Evolutionary conservation across 108 stramenopile species (phyloP), one percentile per base, ranked within the genome.

Genomic region (Cyclotella baltica): DNA sequence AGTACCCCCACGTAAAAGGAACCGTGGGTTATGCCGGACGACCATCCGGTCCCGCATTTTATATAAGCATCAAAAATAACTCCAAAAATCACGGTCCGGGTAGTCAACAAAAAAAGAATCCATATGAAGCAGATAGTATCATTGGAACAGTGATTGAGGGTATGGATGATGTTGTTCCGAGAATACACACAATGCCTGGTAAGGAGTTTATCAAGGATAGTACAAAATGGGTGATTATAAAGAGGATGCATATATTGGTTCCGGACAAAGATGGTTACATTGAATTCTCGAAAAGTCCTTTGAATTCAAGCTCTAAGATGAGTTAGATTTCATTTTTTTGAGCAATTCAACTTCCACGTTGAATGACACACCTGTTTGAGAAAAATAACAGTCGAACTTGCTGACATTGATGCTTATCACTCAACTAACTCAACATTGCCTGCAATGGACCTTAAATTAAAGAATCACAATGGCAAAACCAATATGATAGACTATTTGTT

Each of bases 61-160:
- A 96, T 57, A 83, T 95, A 19, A 80, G 73, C 47, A 94, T 92
- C 47, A 25, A 68, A 58, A 80, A 96, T 77, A 96, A 95, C 68
- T 75, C 86, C n/a, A 27, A 63, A 20, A 90, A 90, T 70, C 96
- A 96, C 56, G 96, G 93, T 30, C 93, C 91, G 1, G 93, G 93
- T 48, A 79, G 82, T 9, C 93, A 94, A 65, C 93, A 94, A 72
- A 68, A 87, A n/a, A 59, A 87, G 11, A 93, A 94, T 71, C 93
- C 93, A 11, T 85, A 94, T 53, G 97, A 98, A 83, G 96, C 97
- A 23, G 96, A 98, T 85, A 70, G 90, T 65, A 83, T 88, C 55
- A 96, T 98, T 72, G 97, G 95, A 22, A 89, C 63, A 36, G 85
- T 95, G 4, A 83, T 94, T 5, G 40, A 86, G 66, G 90, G 90